Evolutionary conservation across 345 rosid species (phyloP), one percentile per base, ranked within the genome.

Genomic region (Rhodamnia rubescens): DNA sequence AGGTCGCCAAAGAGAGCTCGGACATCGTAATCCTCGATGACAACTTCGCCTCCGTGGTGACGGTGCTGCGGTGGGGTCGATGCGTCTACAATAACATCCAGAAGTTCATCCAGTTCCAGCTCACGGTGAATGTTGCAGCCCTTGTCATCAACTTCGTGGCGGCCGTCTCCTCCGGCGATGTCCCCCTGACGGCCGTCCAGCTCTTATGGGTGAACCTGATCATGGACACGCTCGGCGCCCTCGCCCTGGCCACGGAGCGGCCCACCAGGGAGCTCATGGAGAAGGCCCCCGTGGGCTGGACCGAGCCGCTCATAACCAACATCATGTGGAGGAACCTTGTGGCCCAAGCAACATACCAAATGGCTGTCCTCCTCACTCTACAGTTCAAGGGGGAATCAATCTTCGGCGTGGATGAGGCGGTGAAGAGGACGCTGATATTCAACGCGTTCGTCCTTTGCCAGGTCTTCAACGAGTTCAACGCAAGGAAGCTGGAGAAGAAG

Each of bases 41-140:
- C 83, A 94, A 96, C 58, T 96, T 96, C 8, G 92, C 95, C 14
- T 92, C 97, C 0, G 95, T 92, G 11, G 93, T 90, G 32, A 94
- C 92, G 1, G 97, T 95, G 53, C 81, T 95, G 85, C 91, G 85
- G 59, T 93, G 97, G 98, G 98, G 99, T 16, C 91, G 97, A 81
- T 94, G 97, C 61, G 96, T 96, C 8, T 94, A 94, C 88, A 90
- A 87, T 85, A 96, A 95, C 89, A 95, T 96, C 53, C 96, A 96
- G 84, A 96, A 96, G 61, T 93, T 96, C 86, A 92, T 96, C 47
- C 97, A 94, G 40, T 94, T 96, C 89, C 99, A 95, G 87, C 95
- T 96, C 10, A 95, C 99, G 0, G 95, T 94, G 5, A 96, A 93
- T 44, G 93, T 94, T 1, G 95, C 95, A 0, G 95, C 98, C 5